phyloP scores from a whole-genome alignment of 1,139 yeast genomes.

The Scheffersomyces parashehatae region DNA sequence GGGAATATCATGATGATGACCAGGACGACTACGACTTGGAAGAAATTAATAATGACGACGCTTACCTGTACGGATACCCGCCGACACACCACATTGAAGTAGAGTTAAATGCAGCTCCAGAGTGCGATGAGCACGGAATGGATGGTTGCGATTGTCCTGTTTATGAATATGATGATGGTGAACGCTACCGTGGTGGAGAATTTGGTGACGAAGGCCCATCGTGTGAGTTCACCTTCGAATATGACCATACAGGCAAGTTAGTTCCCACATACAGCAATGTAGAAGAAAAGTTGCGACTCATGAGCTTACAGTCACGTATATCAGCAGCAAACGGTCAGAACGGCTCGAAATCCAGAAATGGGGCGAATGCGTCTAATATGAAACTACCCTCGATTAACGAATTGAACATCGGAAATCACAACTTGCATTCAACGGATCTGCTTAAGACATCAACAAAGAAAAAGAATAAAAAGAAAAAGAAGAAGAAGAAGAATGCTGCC shows the following conservation, averaged over 20 bases:
- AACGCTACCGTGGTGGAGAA: constrained; percentile 1
- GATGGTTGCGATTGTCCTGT: constrained; percentile 35
- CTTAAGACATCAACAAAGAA: constrained; percentile 6
- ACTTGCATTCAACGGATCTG: constrained; percentile 10
- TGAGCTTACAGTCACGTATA: constrained; percentile 19
- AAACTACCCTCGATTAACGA: constrained; percentile 20
- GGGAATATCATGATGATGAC: constrained; percentile 12
- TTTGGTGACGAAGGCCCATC: constrained; percentile 20
- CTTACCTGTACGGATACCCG: constrained; percentile 25
- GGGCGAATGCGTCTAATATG: constrained; percentile 1
- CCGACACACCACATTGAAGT: constrained; percentile 46
- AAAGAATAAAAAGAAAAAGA: constrained; percentile 24
- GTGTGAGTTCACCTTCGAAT: constrained; percentile 46
- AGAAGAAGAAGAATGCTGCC: constrained; percentile 21
- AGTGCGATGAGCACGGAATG: constrained; percentile 33
- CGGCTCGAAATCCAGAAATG: constrained; percentile 1
- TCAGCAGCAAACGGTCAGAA: background rate
- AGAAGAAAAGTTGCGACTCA: constrained; percentile 38
- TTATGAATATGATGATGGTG: constrained; percentile 12
- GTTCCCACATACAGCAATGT: constrained; percentile 44
- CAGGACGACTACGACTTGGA: constrained; percentile 43
- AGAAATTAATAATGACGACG: constrained; percentile 29
- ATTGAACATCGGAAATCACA: constrained; percentile 9
- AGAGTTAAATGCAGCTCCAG: constrained; percentile 37
- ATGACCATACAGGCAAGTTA: constrained; percentile 43